Conservation (phyloP, 352 stramenopile species). For the Globisporangium spinosum region DNA sequence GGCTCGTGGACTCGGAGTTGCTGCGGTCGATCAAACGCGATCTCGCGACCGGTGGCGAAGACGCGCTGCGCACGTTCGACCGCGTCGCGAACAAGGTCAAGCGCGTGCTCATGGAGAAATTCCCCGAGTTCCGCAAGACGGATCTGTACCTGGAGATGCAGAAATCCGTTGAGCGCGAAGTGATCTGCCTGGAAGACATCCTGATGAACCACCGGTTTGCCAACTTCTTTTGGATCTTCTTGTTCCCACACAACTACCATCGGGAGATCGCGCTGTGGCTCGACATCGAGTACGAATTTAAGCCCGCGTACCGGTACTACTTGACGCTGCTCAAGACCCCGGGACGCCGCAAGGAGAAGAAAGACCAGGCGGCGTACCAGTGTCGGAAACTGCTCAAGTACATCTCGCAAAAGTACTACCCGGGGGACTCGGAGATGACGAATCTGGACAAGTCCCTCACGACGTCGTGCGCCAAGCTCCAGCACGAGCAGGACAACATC, state of each 20-base stretch:
- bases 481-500: constrained; percentile 81
- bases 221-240: constrained; percentile 89
- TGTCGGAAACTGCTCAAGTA: constrained; percentile 77
- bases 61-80: constrained; percentile 79
- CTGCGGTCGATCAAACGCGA: constrained; percentile 74
- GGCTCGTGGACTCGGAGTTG: constrained; percentile 57
- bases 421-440: constrained; percentile 69
- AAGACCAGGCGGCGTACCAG: constrained; percentile 55
- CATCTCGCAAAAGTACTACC: constrained; percentile 84
- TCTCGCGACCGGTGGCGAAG: constrained; percentile 70
- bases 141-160: constrained; percentile 81
- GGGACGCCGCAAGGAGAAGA: constrained; percentile 41
- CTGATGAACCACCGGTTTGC: constrained; percentile 86
- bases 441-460: constrained; percentile 65
- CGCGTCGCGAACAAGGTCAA: constrained; percentile 73
- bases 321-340: constrained; percentile 53
- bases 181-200: constrained; percentile 81
- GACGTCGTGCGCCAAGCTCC: constrained; percentile 55
- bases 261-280: constrained; percentile 83
- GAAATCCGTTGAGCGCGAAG: constrained; percentile 71
- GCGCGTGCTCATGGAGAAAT: constrained; percentile 73
- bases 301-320: constrained; percentile 74
- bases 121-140: constrained; percentile 75
- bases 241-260: constrained; percentile 87
- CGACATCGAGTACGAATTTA: constrained; percentile 87